Evolutionary conservation across 2,329 filamentous ascomycete species (phyloP), one percentile per base, ranked within the genome.

Genomic region (Tolypocladium tropicale): DNA sequence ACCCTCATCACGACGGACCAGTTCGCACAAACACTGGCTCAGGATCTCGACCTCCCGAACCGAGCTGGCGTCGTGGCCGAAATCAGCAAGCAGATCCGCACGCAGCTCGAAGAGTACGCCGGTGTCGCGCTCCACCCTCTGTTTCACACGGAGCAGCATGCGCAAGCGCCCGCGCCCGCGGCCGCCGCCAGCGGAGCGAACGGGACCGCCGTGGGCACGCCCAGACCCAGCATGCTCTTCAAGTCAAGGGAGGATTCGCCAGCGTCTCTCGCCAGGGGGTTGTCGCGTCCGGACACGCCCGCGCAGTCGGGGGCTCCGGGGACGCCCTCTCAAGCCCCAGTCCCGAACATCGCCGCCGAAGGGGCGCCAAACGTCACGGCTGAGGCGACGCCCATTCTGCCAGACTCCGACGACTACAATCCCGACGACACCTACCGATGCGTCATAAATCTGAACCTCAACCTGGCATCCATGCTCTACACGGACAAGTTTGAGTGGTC

Each of bases 401-500:
- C 70, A 7, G 85, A 86, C 41, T 83, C 86, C 36, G 88, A 89
- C 61, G 83, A 91, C 43, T 82, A 87, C 65, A 95, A 95, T 67
- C 91, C 90, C 4, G 92, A 96, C 67, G 93, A 97, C 70, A 92
- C 90, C 3, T 96, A 97, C 72, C 85, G 94, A 52, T 97, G 94
- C 69, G 88, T 97, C 64, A 86, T 99, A 62, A 89, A 84, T 49
- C 77, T 99, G 49, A 96, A 89, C 68, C 89, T 99, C 65, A 96
- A 96, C 67, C 80, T 97, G 25, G 86, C 91, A 54, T 95, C 95
- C 56, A 86, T 89, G 63, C 81, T 97, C 14, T 97, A 96, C 71
- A 95, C 90, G 4, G 94, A 99, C 77, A 96, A 92, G 67, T 97
- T 99, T 61, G 93, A 97, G 70, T 97, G 93, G 93, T 97, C 93